Evolutionary conservation across 139 green algal species (phyloP), one percentile per base, ranked within the genome.

Genomic region (Chlamydomonas sphaeroides): DNA sequence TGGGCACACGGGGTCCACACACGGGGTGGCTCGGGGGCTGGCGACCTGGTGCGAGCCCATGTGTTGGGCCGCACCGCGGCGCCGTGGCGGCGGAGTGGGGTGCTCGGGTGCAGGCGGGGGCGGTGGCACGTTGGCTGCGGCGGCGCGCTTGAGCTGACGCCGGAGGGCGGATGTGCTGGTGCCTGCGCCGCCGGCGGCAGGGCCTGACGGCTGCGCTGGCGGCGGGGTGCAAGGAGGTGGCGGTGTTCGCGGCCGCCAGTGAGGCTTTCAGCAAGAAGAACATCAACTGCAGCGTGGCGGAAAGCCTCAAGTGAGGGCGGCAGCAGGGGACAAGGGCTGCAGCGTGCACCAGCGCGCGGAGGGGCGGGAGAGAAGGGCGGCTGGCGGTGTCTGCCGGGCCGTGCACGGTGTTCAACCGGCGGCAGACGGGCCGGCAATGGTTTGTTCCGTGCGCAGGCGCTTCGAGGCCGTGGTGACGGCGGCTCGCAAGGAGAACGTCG

Each of bases 221-320:
- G 51, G 92, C 95, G 1, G 95, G 95, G 0, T 96, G 90, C 3
- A 82, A 87, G 25, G 95, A 98, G 75, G 94, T 99, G 26, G 96
- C 96, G 20, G 93, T 99, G 21, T 98, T 98, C 83, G 92, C 90
- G 0, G 89, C 95, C 26, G 94, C 95, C 39, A 93, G 88, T 20
- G 93, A 98, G 73, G 89, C 92, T 6, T 99, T 99, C 80, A 95
- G 86, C 72, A 73, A 87, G 39, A 91, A 88, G 28, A 99, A 99
- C 90, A 92, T 96, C 69, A 98, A 98, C 83, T 97, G 91, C 88
- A 90, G 77, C 65, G 91, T 98, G 26, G 33, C 49, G 26, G 91
- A 95, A 26, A 94, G 77, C 77, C 77, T 84, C 35, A 84, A 84
- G 75, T 82, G 62, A 39, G 75, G 3, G 39, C 8, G 25, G 39